phyloP scores from a whole-genome alignment of 2,329 filamentous ascomycete species.

The Paracorniculantispora psalliotae region DNA sequence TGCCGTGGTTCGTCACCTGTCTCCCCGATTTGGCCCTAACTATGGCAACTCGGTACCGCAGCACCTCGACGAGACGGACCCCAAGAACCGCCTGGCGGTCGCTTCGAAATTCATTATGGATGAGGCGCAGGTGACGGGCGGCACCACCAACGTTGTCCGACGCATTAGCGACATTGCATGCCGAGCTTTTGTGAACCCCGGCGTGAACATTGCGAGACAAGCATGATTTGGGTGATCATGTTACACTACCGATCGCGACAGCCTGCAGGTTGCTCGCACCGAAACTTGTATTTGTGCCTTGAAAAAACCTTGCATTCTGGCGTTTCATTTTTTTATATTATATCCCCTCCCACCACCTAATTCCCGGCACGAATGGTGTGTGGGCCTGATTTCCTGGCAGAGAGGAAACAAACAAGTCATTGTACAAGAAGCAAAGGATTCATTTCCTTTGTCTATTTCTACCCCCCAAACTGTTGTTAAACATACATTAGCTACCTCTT shows the following conservation, averaged over 20 bases:
- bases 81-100: slow-evolving; percentile 61
- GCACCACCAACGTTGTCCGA: slow-evolving; percentile 69
- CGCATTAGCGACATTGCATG: slow-evolving; percentile 64
- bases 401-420: neutral
- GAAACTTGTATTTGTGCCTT: neutral
- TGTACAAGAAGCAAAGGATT: neutral
- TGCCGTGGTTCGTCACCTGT: slow-evolving; percentile 70
- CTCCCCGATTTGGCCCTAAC: slow-evolving; percentile 57
- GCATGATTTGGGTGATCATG: slow-evolving; percentile 13
- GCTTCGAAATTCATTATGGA: slow-evolving; percentile 66
- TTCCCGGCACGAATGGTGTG: neutral
- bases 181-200: slow-evolving; percentile 53
- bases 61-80: slow-evolving; percentile 61
- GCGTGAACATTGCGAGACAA: slow-evolving; percentile 39
- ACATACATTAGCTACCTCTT: neutral
- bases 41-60: slow-evolving; percentile 52
- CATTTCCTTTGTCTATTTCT: neutral
- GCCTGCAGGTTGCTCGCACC: neutral
- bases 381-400: neutral
- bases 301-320: neutral
- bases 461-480: neutral
- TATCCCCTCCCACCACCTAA: slow-evolving; percentile 1
- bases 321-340: slow-evolving; percentile 8
- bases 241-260: neutral
- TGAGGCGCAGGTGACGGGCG: slow-evolving; percentile 57